phyloP scores from a whole-genome alignment of 139 green algal genomes.

The Cymbomonas tetramitiformis region DNA sequence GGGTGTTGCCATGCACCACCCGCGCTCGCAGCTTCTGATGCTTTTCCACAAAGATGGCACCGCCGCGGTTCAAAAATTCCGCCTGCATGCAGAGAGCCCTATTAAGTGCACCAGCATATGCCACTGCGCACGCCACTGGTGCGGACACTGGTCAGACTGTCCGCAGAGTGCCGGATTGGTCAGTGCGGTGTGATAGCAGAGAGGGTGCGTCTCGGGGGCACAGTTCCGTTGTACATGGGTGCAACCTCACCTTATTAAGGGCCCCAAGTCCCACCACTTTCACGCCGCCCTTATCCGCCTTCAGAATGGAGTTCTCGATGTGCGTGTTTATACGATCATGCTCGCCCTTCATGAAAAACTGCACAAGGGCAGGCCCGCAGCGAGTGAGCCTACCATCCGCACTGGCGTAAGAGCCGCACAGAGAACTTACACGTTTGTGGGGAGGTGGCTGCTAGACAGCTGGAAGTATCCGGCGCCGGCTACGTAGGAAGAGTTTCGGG shows the following conservation, averaged over 20 bases:
- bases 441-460: too few species aligned
- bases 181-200: neutral
- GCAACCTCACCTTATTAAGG: conserved; percentile 35
- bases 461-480: too few species aligned
- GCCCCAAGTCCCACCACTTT: conserved; percentile 29
- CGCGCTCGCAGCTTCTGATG: conserved; percentile 22
- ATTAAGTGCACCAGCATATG: too few species aligned
- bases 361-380: too few species aligned
- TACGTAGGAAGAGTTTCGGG: too few species aligned
- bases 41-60: conserved; percentile 25
- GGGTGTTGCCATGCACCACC: conserved; percentile 39
- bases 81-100: too few species aligned
- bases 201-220: neutral
- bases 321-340: conserved; percentile 28
- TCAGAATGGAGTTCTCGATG: conserved; percentile 24
- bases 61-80: conserved; percentile 32
- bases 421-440: too few species aligned
- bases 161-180: neutral
- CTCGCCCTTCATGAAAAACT: conserved; percentile 35
- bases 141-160: neutral
- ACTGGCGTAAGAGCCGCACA: too few species aligned
- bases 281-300: conserved; percentile 22
- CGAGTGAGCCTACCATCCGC: too few species aligned
- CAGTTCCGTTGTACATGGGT: too few species aligned
- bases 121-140: too few species aligned